A percentile compares a stretch with the other conserved stretches of the same genome.
Conservation (phyloP, 768 basidiomycete genomes). For the Holtermanniella nyarrowii region DNA sequence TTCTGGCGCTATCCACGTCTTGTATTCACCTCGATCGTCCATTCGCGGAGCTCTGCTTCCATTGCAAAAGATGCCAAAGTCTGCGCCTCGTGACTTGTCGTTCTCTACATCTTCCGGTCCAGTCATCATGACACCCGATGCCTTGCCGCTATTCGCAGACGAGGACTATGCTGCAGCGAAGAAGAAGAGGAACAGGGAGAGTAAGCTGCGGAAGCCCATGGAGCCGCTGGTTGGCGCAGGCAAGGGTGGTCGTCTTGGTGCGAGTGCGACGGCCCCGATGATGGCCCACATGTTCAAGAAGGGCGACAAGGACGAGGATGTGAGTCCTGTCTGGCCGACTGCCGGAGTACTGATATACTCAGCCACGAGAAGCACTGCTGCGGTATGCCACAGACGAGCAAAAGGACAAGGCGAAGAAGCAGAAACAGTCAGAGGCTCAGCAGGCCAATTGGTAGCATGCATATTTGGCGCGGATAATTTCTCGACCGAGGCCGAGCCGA, state of each 20-base stretch:
- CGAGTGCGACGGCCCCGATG: conserved; percentile 92
- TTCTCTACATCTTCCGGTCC: conserved; percentile 61
- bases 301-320: conserved; percentile 60
- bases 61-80: conserved; percentile 72
- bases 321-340: conserved; percentile 49
- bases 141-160: conserved; percentile 85
- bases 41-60: conserved; percentile 85
- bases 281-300: conserved; percentile 73
- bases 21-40: conserved; percentile 86
- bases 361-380: conserved; percentile 96
- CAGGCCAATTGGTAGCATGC: too few species aligned
- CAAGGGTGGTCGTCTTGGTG: conserved; percentile 84
- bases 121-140: conserved; percentile 83
- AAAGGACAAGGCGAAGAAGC: conserved; percentile 52
- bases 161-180: conserved; percentile 56
- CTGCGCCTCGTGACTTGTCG: conserved; percentile 73
- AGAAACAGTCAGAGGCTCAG: too few species aligned
- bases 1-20: conserved; percentile 73
- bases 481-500: too few species aligned
- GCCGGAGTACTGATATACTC: conserved; percentile 11
- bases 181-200: conserved; percentile 80
- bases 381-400: conserved; percentile 74
- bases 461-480: too few species aligned
- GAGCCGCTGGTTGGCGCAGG: conserved; percentile 89
- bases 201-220: conserved; percentile 85